A percentile compares a stretch with the other conserved stretches of the same genome.
phyloP scores from a whole-genome alignment of 306 rosid species.

The Malus orientalis region DNA sequence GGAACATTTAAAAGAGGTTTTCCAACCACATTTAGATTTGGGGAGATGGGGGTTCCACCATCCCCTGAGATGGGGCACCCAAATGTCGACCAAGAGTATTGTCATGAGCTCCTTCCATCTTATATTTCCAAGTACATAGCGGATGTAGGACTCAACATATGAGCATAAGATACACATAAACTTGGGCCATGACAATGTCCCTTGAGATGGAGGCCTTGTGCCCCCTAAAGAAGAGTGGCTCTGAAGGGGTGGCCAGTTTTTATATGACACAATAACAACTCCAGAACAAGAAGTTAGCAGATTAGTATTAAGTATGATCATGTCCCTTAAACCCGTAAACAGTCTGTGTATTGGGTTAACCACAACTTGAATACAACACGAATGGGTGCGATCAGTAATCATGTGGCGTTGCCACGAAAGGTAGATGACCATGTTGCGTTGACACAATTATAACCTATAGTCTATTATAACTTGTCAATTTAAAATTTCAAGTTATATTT shows the following conservation, averaged over 20 bases:
- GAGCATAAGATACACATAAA: neutral
- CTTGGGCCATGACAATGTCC: neutral
- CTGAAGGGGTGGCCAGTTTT: neutral
- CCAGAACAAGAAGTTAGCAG: too few relatives aligned
- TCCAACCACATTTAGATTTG: neutral
- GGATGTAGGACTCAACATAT: neutral
- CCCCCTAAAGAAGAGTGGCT: neutral
- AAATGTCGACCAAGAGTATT: neutral
- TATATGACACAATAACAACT: too few relatives aligned
- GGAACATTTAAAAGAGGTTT: neutral
- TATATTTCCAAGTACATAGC: neutral
- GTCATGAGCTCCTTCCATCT: neutral
- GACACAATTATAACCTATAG: neutral
- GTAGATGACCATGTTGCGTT: neutral
- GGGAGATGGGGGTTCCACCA: neutral
- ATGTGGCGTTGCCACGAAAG: neutral
- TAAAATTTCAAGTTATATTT: too few relatives aligned
- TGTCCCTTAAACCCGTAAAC: neutral
- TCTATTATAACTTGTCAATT: neutral
- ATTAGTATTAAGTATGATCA: neutral
- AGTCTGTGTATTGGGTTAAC: neutral
- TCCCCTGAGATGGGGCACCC: neutral
- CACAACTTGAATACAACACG: too few relatives aligned
- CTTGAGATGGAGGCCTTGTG: neutral
- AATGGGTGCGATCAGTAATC: neutral